Base-by-base conservation (phyloP, 2,329 filamentous ascomycete genomes). In the Ophiognomonia clavigignenti-juglandacearum region DNA sequence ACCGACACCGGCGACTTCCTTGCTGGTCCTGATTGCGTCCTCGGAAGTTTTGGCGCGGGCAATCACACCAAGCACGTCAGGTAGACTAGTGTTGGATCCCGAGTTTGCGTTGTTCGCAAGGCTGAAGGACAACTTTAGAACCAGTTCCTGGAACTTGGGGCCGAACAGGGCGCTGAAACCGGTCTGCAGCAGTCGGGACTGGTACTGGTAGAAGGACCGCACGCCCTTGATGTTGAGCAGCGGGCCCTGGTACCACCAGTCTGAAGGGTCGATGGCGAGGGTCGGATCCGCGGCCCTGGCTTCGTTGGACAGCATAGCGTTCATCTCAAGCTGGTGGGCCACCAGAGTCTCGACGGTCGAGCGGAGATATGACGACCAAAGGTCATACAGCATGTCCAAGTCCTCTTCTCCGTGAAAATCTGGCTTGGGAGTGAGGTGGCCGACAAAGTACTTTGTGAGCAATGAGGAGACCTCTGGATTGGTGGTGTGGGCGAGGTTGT, bases 371-470 rank as follows among this genome's bases (percentile, higher is more conserved):
- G 68, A 67, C 0, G 68, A 60, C 73, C 74, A 78, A 6, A 75
- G 63, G 51, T 75, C 70, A 45, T 77, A 73, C 1, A 78, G 56
- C 8, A 59, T 57, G 1, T 65, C 64, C 16, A 78, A 59, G 8
- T 76, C 73, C 1, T 64, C 58, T 14, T 60, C 64, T 13, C 60
- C 59, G n/a, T 67, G 64, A 40, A 69, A 74, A 36, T 75, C 67
- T 0, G 74, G 72, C 57, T 77, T 77, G 1, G 70, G 66, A 0
- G 71, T 69, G 11, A 78, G 54, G 20, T 77, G 70, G 0, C 74
- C 74, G 8, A 78, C 69, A 44, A 77, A 77, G 54, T 78, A 78
- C 35, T 76, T 76, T 1, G 73, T 74, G 4, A 78, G 57, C 2
- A 78, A 64, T 55, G 72, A 75, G 4, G 67, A 63, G 0, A 78